Evolutionary conservation across 371 early-diverging fungal species (phyloP), one percentile per base, ranked within the genome.

Genomic region (Rhizomucor miehei): DNA sequence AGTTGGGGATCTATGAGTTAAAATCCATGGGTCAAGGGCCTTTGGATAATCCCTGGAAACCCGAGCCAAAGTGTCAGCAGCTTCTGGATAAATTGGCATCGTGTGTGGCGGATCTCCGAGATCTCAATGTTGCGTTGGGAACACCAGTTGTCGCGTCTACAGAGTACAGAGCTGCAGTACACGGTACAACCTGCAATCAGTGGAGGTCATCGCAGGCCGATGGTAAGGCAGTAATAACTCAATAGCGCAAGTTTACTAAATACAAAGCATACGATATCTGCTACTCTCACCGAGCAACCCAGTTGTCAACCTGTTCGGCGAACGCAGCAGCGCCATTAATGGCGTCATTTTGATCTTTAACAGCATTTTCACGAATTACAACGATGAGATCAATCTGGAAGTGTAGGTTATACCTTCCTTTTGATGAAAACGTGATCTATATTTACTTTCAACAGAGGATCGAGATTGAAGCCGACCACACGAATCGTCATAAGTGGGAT

Each of bases 401-500:
- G 14, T 19, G 19, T 6, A 41, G 12, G 41, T 12, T 41, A 16
- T 19, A n/a, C n/a, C n/a, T n/a, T n/a, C n/a, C n/a, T n/a, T n/a
- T n/a, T n/a, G n/a, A n/a, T n/a, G n/a, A n/a, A n/a, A n/a, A n/a
- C n/a, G n/a, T n/a, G n/a, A 6, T 16, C 3, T 41, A 11, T 11
- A 41, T 3, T 14, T 41, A 16, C 11, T 41, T 19, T 16, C 14
- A 41, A 19, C 41, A 41, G 11, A 41, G 41, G 41, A 41, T 41
- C 41, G 12, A 41, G 19, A 41, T 41, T 12, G 6, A 19, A 19
- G 19, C 41, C 6, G 41, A 41, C 14, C 3, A 12, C 11, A 41
- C 41, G 41, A 41, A 41, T 4, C 41, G 41, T 12, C 41, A 41
- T 12, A 41, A 41, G 11, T 41, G 41, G 41, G 41, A 41, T 41